Conservation (phyloP, 371 early-diverging fungal genomes). For the Apophysomyces sp. region DNA sequence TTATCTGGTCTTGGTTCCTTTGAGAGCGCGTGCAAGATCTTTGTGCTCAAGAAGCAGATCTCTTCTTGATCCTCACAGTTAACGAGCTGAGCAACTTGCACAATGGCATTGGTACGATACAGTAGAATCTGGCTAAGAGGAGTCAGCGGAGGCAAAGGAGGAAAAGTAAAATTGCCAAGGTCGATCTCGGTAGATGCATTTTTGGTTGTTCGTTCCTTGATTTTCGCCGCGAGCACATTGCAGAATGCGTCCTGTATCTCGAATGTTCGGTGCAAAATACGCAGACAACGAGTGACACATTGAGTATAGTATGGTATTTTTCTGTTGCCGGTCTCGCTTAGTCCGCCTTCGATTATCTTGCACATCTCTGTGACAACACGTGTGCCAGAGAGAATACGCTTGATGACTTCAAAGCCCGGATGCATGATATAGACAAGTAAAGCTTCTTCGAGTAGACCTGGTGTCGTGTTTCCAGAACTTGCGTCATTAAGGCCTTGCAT, state of each 20-base stretch:
- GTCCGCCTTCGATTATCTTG: constrained; percentile 60
- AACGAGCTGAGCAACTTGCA: constrained; percentile 71
- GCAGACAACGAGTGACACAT: constrained; percentile 55
- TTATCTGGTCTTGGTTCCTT: constrained; percentile 45
- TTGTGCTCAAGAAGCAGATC: constrained; percentile 73
- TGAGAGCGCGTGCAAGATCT: constrained; percentile 71
- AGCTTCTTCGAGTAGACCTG: background rate
- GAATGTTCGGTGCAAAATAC: constrained; percentile 67
- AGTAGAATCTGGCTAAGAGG: constrained; percentile 80
- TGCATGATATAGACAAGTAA: constrained; percentile 49
- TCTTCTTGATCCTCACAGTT: constrained; percentile 62
- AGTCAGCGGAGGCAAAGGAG: constrained; percentile 53
- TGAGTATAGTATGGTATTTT: constrained; percentile 21
- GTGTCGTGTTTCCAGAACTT: background rate
- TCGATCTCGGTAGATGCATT: constrained; percentile 27
- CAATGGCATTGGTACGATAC: constrained; percentile 62
- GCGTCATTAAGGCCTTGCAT: constrained; percentile 20
- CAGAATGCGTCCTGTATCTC: constrained; percentile 68
- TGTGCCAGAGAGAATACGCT: constrained; percentile 77
- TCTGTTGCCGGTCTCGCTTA: constrained; percentile 44
- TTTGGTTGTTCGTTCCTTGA: constrained; percentile 29
- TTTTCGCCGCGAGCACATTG: constrained; percentile 64
- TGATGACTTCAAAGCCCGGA: constrained; percentile 85
- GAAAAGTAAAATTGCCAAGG: constrained; percentile 23
- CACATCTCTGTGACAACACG: constrained; percentile 68